A percentile compares a stretch with the other conserved stretches of the same genome.
Conservation (phyloP, 2,329 filamentous ascomycete genomes). For the Alternaria brassicae region DNA sequence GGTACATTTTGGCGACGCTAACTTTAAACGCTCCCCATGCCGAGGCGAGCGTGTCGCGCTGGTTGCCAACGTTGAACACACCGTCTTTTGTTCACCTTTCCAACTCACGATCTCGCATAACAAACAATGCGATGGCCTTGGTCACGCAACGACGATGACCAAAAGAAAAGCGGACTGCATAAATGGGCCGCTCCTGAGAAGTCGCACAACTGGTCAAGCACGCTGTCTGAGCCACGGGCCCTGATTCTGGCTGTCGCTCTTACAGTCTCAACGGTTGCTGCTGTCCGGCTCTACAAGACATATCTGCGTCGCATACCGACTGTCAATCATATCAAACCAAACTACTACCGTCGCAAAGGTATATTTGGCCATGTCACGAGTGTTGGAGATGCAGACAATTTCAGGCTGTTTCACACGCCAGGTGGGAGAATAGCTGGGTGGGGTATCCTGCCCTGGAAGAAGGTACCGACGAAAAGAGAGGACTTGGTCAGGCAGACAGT, state of each 20-base stretch:
- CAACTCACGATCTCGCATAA: conserved; percentile 31
- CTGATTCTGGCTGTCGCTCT: conserved; percentile 63
- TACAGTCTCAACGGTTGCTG: conserved; percentile 62
- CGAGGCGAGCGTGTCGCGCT: neutral
- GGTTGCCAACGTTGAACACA: neutral
- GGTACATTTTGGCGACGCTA: neutral
- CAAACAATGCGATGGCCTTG: conserved; percentile 54
- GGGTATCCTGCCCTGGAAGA: conserved; percentile 82
- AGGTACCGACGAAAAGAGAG: conserved; percentile 71
- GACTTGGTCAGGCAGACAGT: conserved; percentile 80
- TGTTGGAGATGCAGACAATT: conserved; percentile 96
- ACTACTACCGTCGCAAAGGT: conserved; percentile 75
- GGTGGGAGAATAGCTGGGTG: conserved; percentile 87
- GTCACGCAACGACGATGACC: conserved; percentile 45
- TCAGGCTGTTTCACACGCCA: conserved; percentile 92
- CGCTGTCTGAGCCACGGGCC: conserved; percentile 63
- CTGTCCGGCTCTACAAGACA: conserved; percentile 67
- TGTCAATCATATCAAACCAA: conserved; percentile 74
- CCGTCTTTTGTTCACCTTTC: conserved; percentile 6
- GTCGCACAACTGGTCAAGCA: conserved; percentile 58
- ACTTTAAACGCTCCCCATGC: neutral
- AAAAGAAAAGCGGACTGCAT: conserved; percentile 37
- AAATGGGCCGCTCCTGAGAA: conserved; percentile 41
- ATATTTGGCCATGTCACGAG: conserved; percentile 87
- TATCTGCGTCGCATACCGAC: conserved; percentile 87